phyloP scores from a whole-genome alignment of 2,329 filamentous ascomycete genomes.

The Trichophyton mentagrophytes region DNA sequence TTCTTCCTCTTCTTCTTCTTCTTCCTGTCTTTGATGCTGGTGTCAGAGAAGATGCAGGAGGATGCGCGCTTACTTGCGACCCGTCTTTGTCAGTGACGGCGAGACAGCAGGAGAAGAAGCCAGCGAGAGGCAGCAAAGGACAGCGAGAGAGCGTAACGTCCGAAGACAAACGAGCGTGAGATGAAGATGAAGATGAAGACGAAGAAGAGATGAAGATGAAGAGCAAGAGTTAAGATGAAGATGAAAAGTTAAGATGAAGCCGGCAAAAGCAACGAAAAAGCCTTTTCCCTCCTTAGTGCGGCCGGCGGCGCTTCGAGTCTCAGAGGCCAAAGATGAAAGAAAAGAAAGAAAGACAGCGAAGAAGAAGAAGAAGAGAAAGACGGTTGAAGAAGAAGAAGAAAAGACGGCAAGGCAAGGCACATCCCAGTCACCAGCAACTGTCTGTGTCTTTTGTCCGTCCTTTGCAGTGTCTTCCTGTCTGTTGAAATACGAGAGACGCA shows the following conservation, averaged over 20 bases:
- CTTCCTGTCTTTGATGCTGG: not conserved
- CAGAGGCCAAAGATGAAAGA: not conserved
- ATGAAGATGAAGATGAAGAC: not conserved
- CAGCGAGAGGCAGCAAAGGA: not conserved
- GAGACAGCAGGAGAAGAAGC: not conserved
- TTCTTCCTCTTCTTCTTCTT: no score
- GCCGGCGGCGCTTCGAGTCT: not conserved
- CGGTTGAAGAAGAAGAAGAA: not conserved
- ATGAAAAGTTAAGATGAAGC: conserved; percentile 2
- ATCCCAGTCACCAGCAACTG: no score
- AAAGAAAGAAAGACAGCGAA: not conserved
- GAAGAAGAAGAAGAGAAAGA: conserved; percentile 13
- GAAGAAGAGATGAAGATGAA: conserved; percentile 13
- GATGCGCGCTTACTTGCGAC: not conserved
- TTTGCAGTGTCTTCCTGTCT: no score
- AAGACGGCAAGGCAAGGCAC: not conserved
- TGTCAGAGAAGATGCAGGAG: not conserved
- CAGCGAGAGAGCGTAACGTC: not conserved
- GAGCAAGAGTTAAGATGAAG: conserved; percentile 2
- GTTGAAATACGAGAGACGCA: no score
- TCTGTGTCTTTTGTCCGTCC: no score
- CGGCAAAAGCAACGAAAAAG: not conserved
- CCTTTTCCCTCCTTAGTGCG: not conserved
- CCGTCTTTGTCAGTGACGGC: not conserved
- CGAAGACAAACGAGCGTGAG: not conserved